Base-by-base conservation (phyloP, 202 grass and related monocot species). In the Cymbopogon flexuosus region DNA sequence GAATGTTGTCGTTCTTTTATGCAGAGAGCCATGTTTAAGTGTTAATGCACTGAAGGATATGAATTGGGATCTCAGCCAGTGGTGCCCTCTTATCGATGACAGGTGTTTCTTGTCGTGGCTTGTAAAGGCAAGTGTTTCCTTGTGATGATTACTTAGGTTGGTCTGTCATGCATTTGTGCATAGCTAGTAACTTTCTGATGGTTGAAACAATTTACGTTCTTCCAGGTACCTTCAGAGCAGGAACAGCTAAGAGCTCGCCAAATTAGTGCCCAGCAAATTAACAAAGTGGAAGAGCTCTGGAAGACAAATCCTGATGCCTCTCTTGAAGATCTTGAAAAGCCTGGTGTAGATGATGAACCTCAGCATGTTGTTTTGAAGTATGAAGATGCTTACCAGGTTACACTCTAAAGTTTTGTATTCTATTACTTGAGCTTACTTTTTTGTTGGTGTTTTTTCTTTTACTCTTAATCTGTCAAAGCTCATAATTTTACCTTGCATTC, bases 361-460 rank as follows among this genome's bases (percentile, higher is more conserved):
- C 93, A 96, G 66, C 41, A 72, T 75, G 89, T 99, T 49, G 93
- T 63, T 71, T 62, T 93, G 89, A 99, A 99, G 86, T 99, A 99
- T 84, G 96, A 93, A 90, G 96, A 99, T 87, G 96, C 96, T 76
- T 99, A 99, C 83, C 96, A 99, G 96, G 96, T 99, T 81, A 14
- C 68, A 59, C 67, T 75, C 6, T 21, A 8, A 22, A 40, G 41
- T 33, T 21, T 1, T 9, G 22, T 34, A 65, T 67, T 74, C 2
- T 62, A 11, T 79, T 35, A 52, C 31, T 56, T 81, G 52, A 77
- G 6, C 35, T 59, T 72, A 65, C 47, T 63, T 87, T 87, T 71
- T 64, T 72, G 10, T 75, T 45, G 16, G 40, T 79, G 12, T 31
- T 68, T 74, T 47, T 57, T 10, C n/a, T 33, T 33, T 4, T 45